phyloP scores from a whole-genome alignment of 2,329 filamentous ascomycete species.

The Aspergillaceae sp. region DNA sequence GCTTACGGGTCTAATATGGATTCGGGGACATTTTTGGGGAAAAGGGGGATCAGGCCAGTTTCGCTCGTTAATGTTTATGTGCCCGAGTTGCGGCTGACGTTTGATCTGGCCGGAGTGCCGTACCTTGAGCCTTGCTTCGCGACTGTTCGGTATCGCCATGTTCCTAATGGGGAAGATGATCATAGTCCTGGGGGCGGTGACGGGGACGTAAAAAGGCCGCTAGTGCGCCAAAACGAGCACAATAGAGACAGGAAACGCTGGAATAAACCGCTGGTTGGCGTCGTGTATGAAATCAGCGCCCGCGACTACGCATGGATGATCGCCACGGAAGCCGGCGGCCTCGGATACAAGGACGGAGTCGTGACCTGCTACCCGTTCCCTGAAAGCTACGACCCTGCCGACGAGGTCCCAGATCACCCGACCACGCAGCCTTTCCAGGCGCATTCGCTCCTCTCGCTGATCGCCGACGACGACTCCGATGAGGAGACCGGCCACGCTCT shows the following conservation, averaged over 20 bases:
- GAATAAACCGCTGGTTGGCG: conserved; percentile 77
- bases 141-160: conserved; percentile 59
- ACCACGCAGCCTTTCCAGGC: conserved; percentile 63
- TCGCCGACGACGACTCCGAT: conserved; percentile 20
- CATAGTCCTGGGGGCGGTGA: conserved; percentile 3
- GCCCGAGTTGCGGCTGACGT: conserved; percentile 67
- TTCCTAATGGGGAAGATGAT: conserved; percentile 5
- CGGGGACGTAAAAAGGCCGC: conserved; percentile 1
- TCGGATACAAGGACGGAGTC: conserved; percentile 73
- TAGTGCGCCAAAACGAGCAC: conserved; percentile 1
- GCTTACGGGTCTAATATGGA: conserved; percentile 90
- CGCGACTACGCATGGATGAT: conserved; percentile 79
- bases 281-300: conserved; percentile 87
- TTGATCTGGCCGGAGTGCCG: conserved; percentile 76
- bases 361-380: conserved; percentile 68
- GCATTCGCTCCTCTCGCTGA: conserved; percentile 71
- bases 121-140: conserved; percentile 90
- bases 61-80: conserved; percentile 74
- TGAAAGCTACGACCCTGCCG: conserved; percentile 38
- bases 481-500: not conserved
- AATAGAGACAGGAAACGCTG: conserved; percentile 52
- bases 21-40: conserved; percentile 68
- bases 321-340: conserved; percentile 78
- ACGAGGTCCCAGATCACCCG: conserved; percentile 56
- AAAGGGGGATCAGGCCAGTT: conserved; percentile 69